Evolutionary conservation across 345 rosid species (phyloP), one percentile per base, ranked within the genome.

Genomic region (Syzygium oleosum): DNA sequence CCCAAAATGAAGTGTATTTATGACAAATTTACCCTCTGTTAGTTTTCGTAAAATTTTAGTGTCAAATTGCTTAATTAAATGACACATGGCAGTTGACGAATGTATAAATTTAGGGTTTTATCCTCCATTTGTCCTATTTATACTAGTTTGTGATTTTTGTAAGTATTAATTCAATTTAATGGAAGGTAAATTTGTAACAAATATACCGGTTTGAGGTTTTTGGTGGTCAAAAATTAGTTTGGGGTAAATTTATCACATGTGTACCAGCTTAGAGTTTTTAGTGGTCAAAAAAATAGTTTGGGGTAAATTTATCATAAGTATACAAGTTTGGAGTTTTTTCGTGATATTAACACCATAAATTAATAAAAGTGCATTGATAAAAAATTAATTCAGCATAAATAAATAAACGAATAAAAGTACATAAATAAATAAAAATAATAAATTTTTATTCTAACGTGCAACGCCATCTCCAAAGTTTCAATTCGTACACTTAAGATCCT

Each of bases 271-370:
- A 11, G 12, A 7, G 0, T 1, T 58, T 58, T 58, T 58, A 0
- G 15, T 0, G 0, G 0, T 25, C 5, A 25, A 25, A 11, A 25
- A 58, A 2, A 10, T 25, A 58, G 0, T 58, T 58, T 58, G 10
- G 0, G 65, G 0, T 58, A 25, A 58, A 58, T 25, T 58, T 58
- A 0, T 58, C 0, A 25, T 0, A 2, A 25, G 0, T 25, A 11
- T 25, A 59, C 0, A 0, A 0, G 25, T 59, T 25, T 0, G 3
- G 27, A 11, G 31, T 58, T 59, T 6, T 25, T 25, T 0, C 46
- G 46, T 43, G 46, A 1, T 43, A 43, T 43, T 43, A 43, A 43
- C 7, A 43, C 46, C 46, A 43, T 43, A 43, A 43, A 43, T 43
- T 43, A 43, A 43, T 43, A 43, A 43, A 43, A 43, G 46, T 43